These are phyloP conservation scores for Solanum dulcamara DNA, from an alignment of 257 asterid species.

Conservation along the genomic window DNA sequence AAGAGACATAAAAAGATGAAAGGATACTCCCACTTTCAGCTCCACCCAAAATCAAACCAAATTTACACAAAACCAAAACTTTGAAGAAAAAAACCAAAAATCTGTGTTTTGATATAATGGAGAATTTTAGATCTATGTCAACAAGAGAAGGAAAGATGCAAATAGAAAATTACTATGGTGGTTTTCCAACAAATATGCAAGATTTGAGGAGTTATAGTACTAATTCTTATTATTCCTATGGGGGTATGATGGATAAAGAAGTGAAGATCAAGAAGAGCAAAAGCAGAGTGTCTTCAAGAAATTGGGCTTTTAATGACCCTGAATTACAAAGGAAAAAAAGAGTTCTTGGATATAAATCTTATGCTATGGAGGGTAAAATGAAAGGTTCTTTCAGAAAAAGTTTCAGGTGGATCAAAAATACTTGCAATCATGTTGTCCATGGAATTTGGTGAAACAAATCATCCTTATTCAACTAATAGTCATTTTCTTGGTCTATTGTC, in stretches of 20 bases:
- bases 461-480: no score
- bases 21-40: neutral
- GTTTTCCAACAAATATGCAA: conserved; percentile 31
- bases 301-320: conserved; percentile 47
- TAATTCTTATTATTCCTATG: conserved; percentile 14
- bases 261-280: conserved; percentile 38
- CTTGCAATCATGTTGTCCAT: conserved; percentile 48
- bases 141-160: conserved; percentile 21
- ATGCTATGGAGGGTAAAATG: conserved; percentile 54
- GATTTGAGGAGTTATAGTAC: conserved; percentile 76
- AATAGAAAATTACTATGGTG: conserved; percentile 7
- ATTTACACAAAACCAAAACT: neutral
- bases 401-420: conserved; percentile 64
- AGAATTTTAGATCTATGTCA: conserved; percentile 36
- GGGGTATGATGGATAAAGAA: conserved; percentile 12
- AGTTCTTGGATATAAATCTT: conserved; percentile 57
- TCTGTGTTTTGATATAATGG: conserved; percentile 1
- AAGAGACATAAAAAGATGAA: neutral
- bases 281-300: conserved; percentile 30
- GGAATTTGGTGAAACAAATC: conserved; percentile 40
- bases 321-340: conserved; percentile 76
- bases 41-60: neutral
- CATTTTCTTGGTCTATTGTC: no score
- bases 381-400: conserved; percentile 65
- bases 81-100: neutral